Conservation (phyloP, 2,329 filamentous ascomycete genomes). For the Metarhizium brunneum region DNA sequence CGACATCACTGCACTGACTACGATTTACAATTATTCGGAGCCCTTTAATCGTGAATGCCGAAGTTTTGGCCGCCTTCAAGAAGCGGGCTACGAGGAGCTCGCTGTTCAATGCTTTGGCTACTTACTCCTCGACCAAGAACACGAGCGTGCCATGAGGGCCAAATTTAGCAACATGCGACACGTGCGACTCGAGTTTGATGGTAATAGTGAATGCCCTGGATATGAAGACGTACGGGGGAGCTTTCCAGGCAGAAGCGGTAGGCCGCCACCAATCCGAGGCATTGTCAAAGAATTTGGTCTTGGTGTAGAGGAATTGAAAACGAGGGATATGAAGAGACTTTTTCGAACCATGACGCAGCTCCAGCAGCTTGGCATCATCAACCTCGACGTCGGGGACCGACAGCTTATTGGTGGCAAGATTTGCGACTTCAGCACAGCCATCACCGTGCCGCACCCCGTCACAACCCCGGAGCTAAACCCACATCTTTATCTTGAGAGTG, state of each 20-base stretch:
- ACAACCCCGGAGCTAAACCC: slow-evolving; percentile 1
- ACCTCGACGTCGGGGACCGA: not conserved
- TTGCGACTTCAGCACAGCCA: slow-evolving; percentile 15
- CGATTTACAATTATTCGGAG: slow-evolving; percentile 10
- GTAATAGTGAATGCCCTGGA: not conserved
- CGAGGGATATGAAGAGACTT: not conserved
- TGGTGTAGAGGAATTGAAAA: not conserved
- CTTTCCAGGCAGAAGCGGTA: slow-evolving; percentile 5
- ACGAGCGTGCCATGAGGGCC: slow-evolving; percentile 7
- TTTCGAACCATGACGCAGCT: not conserved
- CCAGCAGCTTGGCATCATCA: not conserved
- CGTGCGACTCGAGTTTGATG: not conserved
- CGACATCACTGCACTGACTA: not conserved
- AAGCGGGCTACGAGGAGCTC: slow-evolving; percentile 13
- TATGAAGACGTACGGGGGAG: not conserved
- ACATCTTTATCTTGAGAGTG: not conserved
- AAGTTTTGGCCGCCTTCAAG: slow-evolving; percentile 17
- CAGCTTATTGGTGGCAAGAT: slow-evolving; percentile 15
- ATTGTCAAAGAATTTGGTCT: slow-evolving; percentile 14
- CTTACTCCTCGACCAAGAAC: slow-evolving; percentile 12
- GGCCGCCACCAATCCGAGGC: slow-evolving; percentile 11
- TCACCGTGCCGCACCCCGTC: slow-evolving; percentile 16
- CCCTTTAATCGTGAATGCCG: slow-evolving; percentile 15
- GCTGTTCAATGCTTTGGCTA: slow-evolving; percentile 15
- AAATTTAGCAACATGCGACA: not conserved